Evolutionary conservation across 2,329 filamentous ascomycete genomes (phyloP).

Genomic region (Cordyceps farinosa): DNA sequence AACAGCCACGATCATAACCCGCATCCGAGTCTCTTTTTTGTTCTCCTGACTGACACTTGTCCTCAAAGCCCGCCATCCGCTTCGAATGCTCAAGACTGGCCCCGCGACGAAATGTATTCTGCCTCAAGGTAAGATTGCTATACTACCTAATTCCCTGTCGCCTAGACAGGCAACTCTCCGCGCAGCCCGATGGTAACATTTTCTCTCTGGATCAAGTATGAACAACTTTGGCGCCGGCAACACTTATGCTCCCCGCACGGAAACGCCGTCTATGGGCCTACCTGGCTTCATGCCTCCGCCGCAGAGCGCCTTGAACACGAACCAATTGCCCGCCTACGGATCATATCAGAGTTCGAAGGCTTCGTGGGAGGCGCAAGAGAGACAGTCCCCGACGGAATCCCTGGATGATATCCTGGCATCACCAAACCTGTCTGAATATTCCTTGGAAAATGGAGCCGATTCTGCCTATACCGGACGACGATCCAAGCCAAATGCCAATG

Average conservation of each 20-base stretch:
- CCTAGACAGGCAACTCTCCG: background rate
- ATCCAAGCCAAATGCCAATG: slow-evolving; percentile 34
- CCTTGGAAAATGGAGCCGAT: slow-evolving; percentile 49
- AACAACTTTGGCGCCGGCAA: slow-evolving; percentile 13
- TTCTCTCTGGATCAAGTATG: slow-evolving; percentile 4
- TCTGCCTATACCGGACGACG: slow-evolving; percentile 39
- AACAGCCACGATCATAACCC: background rate
- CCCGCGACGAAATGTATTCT: slow-evolving; percentile 17
- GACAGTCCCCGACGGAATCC: slow-evolving; percentile 56
- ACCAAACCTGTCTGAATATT: slow-evolving; percentile 58
- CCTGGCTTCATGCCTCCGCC: slow-evolving; percentile 42
- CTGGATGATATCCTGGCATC: slow-evolving; percentile 57
- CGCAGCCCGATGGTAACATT: slow-evolving; percentile 10
- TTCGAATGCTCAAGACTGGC: slow-evolving; percentile 15
- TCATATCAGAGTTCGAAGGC: slow-evolving; percentile 41
- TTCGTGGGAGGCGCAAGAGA: slow-evolving; percentile 46
- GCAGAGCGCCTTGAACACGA: slow-evolving; percentile 38
- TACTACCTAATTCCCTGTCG: background rate
- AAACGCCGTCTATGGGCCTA: slow-evolving; percentile 38
- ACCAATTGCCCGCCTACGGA: slow-evolving; percentile 27
- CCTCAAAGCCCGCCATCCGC: slow-evolving; percentile 6
- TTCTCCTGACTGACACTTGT: background rate
- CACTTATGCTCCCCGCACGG: slow-evolving; percentile 30
- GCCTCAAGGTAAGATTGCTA: slow-evolving; percentile 15
- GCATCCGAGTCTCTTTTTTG: background rate